A percentile compares a stretch with the other conserved stretches of the same genome.
Evolutionary conservation across 106 monocot species (phyloP).

Genomic region (Dendrobium officinale): DNA sequence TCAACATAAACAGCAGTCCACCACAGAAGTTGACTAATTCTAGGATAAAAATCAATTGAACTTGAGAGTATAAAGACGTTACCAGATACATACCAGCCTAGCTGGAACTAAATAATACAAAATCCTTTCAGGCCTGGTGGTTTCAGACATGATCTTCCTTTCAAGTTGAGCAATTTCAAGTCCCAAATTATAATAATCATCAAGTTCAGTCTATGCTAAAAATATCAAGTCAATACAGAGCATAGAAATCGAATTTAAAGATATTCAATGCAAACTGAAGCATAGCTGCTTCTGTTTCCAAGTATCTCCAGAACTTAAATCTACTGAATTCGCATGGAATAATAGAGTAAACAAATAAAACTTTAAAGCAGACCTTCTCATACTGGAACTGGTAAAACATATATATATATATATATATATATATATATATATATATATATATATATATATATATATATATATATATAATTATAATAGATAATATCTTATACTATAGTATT

Average conservation of each 20-base stretch:
- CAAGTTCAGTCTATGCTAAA: conserved; percentile 53
- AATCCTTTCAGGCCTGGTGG: conserved; percentile 84
- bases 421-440: too few relatives aligned
- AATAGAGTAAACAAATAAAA: conserved; percentile 4
- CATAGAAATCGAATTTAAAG: not conserved
- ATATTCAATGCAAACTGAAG: conserved; percentile 24
- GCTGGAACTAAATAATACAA: conserved; percentile 78
- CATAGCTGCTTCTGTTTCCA: conserved; percentile 79
- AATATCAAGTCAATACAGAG: conserved; percentile 1
- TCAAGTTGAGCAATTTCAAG: conserved; percentile 79
- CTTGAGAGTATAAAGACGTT: not conserved
- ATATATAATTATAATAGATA: too few relatives aligned
- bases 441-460: too few relatives aligned
- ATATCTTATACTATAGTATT: too few relatives aligned
- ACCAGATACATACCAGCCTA: conserved; percentile 63
- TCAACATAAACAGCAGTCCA: not conserved
- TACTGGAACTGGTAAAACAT: conserved; percentile 75
- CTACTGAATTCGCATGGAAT: not conserved
- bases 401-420: too few relatives aligned
- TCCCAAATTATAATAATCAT: conserved; percentile 79
- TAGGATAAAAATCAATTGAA: not conserved
- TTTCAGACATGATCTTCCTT: conserved; percentile 88
- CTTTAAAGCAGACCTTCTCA: conserved; percentile 52
- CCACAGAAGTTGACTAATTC: not conserved
- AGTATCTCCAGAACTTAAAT: not conserved